phyloP scores from a whole-genome alignment of 1,139 yeast genomes.

The Blastobotrys buckinghamii region DNA sequence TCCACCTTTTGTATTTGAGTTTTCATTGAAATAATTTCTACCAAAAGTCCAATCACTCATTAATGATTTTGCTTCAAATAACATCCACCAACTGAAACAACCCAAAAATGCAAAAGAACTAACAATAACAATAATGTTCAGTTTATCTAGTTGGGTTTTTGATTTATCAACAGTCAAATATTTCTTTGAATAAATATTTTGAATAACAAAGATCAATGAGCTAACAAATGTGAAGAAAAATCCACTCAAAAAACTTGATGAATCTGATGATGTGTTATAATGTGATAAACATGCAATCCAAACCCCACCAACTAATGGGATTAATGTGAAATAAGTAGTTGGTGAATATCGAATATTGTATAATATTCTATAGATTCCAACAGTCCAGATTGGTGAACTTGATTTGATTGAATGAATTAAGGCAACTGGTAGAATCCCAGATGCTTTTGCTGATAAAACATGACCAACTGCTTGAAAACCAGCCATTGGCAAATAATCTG shows the following conservation, averaged over 20 bases:
- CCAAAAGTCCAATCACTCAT: conserved; percentile 17
- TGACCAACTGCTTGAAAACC: conserved; percentile 88
- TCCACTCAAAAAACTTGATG: too few relatives aligned
- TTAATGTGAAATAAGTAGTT: conserved; percentile 69
- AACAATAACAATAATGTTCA: conserved; percentile 78
- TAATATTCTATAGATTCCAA: conserved; percentile 62
- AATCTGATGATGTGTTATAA: conserved; percentile 40
- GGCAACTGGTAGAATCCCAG: conserved; percentile 82
- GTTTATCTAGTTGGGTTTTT: conserved; percentile 57
- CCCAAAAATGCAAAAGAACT: conserved; percentile 72
- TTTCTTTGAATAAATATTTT: conserved; percentile 84
- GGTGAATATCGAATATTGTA: conserved; percentile 51
- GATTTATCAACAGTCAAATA: conserved; percentile 49
- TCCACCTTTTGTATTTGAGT: neutral
- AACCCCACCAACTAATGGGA: conserved; percentile 77
- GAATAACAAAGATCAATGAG: conserved; percentile 82
- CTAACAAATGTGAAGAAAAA: conserved; percentile 70
- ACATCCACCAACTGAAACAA: conserved; percentile 72
- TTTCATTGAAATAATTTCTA: conserved; percentile 9
- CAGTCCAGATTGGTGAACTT: conserved; percentile 80
- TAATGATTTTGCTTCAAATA: conserved; percentile 49
- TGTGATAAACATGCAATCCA: conserved; percentile 65
- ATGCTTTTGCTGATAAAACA: conserved; percentile 82
- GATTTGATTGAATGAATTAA: conserved; percentile 91
- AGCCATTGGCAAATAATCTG: conserved; percentile 87